phyloP scores from a whole-genome alignment of 2,329 filamentous ascomycete species.

The Exophiala spinifera region DNA sequence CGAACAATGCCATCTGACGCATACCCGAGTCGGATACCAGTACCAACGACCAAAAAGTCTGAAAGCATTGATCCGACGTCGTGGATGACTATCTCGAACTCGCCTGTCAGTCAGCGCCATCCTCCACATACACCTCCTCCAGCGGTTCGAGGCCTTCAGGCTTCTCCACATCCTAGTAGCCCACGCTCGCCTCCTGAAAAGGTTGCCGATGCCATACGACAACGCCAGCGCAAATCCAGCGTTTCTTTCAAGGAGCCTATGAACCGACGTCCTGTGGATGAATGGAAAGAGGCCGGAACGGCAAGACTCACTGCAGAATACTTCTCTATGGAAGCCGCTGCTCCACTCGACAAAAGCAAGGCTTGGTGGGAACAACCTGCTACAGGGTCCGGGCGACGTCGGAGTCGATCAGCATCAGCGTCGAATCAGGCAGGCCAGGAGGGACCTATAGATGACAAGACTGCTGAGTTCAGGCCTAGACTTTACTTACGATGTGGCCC shows the following conservation, averaged over 20 bases:
- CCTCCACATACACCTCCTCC: slow-evolving; percentile 15
- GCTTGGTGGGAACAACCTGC: slow-evolving; percentile 74
- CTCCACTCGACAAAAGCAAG: slow-evolving; percentile 49
- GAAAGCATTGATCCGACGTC: slow-evolving; percentile 4
- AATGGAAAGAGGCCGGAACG: slow-evolving; percentile 68
- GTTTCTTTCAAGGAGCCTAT: slow-evolving; percentile 48
- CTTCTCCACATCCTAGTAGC: slow-evolving; percentile 24
- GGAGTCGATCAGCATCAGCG: slow-evolving; percentile 47
- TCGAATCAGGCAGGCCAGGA: slow-evolving; percentile 47
- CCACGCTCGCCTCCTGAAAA: slow-evolving; percentile 22
- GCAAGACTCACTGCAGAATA: slow-evolving; percentile 59
- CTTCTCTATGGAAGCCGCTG: slow-evolving; percentile 55
- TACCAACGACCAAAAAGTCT: slow-evolving; percentile 7
- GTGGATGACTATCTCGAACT: not conserved
- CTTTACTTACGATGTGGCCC: slow-evolving; percentile 88
- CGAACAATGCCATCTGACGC: not conserved
- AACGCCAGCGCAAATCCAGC: slow-evolving; percentile 34
- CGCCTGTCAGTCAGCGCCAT: slow-evolving; percentile 5
- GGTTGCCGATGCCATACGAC: slow-evolving; percentile 20
- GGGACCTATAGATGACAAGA: slow-evolving; percentile 23
- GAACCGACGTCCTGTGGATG: slow-evolving; percentile 47
- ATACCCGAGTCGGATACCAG: slow-evolving; percentile 20
- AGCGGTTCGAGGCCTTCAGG: slow-evolving; percentile 16
- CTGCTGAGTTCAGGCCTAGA: slow-evolving; percentile 66
- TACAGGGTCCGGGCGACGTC: slow-evolving; percentile 43